These are phyloP conservation scores for Gaultheria prostrata DNA, from an alignment of 148 eudicot genomes.

Conservation along the genomic window DNA sequence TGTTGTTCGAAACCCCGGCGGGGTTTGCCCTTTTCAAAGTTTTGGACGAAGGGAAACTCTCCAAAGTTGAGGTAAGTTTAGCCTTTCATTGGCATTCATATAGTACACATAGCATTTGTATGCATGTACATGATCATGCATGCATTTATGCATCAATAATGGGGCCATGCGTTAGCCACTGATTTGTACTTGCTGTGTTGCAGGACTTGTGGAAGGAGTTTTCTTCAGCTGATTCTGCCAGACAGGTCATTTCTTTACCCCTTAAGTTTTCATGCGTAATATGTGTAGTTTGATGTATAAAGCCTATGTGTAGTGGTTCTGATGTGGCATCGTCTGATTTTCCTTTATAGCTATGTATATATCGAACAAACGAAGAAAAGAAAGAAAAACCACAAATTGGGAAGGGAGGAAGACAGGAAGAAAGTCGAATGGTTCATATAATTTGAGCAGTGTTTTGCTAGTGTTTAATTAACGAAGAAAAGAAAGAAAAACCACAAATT, in stretches of 20 bases:
- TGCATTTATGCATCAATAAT: background rate
- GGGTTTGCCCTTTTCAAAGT: conserved; percentile 93
- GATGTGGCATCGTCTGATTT: background rate
- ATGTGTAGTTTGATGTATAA: background rate
- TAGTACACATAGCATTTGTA: background rate
- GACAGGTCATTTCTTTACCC: conserved; percentile 45
- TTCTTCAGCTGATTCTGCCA: conserved; percentile 59
- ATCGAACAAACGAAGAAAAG: no score
- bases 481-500: background rate
- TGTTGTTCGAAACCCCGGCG: conserved; percentile 84
- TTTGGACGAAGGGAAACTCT: conserved; percentile 79
- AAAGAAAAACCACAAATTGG: no score
- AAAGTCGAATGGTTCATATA: no score
- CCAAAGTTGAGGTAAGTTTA: conserved; percentile 62
- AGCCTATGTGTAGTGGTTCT: background rate
- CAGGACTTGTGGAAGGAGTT: conserved; percentile 86
- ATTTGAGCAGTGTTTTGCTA: no score
- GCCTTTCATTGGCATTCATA: no score
- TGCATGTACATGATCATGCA: background rate
- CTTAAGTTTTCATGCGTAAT: background rate
- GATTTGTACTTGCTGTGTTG: conserved; percentile 14
- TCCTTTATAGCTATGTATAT: no score
- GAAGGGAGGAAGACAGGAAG: no score
- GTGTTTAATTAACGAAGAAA: background rate
- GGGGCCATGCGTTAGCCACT: background rate